Evolutionary conservation across 805 yeast genomes (phyloP).

Genomic region (Yamadazyma sp.): DNA sequence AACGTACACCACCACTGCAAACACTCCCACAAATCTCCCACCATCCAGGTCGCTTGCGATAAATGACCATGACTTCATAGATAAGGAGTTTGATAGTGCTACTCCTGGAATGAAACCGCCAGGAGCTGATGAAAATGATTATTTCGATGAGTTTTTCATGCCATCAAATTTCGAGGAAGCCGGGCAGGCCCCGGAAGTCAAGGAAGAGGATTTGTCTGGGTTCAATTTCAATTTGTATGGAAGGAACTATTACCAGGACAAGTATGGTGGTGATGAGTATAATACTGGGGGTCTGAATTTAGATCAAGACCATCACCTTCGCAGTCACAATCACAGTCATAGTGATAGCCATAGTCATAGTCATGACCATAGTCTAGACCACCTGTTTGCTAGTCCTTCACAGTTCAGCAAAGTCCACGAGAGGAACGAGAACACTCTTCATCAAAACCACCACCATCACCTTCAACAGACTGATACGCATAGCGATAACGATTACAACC

Average conservation of each 20-base stretch:
- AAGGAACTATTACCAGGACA: neutral
- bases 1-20: neutral
- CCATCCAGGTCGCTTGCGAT: slow-evolving; percentile 9
- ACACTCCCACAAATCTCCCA: neutral
- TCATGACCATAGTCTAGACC: neutral
- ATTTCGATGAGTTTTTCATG: slow-evolving; percentile 15
- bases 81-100: slow-evolving; percentile 17
- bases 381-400: neutral
- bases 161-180: slow-evolving; percentile 14
- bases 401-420: slow-evolving; percentile 2
- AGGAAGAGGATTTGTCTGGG: slow-evolving; percentile 19
- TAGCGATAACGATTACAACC: slow-evolving; percentile 1
- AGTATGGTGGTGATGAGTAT: too few species aligned
- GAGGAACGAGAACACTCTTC: too few species aligned
- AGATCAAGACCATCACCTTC: neutral
- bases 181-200: slow-evolving; percentile 5
- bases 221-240: slow-evolving; percentile 20
- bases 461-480: neutral
- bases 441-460: neutral
- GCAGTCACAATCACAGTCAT: neutral
- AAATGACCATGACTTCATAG: slow-evolving; percentile 15
- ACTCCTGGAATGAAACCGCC: slow-evolving; percentile 39
- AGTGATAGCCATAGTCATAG: neutral
- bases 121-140: slow-evolving; percentile 17
- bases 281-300: neutral